Evolutionary conservation across 768 basidiomycete genomes (phyloP), one percentile per base, ranked within the genome.

Genomic region (Tubosaeta sp.): DNA sequence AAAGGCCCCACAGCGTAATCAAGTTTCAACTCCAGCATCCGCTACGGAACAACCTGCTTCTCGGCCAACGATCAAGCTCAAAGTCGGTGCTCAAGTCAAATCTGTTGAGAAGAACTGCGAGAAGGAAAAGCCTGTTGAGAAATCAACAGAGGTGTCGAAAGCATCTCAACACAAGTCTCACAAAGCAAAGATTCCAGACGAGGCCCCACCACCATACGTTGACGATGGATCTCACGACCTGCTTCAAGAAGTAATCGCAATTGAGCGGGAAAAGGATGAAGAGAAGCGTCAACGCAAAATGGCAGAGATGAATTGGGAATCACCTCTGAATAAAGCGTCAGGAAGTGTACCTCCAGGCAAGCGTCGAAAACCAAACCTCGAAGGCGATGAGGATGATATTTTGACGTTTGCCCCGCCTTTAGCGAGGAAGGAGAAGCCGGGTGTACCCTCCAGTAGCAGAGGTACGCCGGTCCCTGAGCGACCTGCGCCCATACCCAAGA

Each of bases 171-270:
- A 69, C 36, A 72, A 71, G 52, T 61, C 59, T 45, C 69, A 72
- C 38, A 83, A 77, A 55, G 56, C 72, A 12, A 81, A 77, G 59
- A 67, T 68, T 30, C 60, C 69, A 12, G 76, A 71, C 32, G 58
- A 76, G 16, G 80, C 81, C 3, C 79, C 85, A 1, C 82, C 83
- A 3, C 78, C 84, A 3, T 86, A 86, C 61, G 77, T 84, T 39
- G 87, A 90, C 57, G 87, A 90, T 66, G 87, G 86, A n/a, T 86
- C 84, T 25, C 82, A 87, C 57, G 88, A 91, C 59, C 74, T 91
- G 35, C 70, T 89, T 3, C 86, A 89, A 63, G 88, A 90, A 64
- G 87, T 91, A 18, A 77, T 90, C 48, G 88, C 88, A 8, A 86
- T 90, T 35, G 88, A 90, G 63, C 74, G 79, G 48, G 81, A 84